A percentile compares a stretch with the other conserved stretches of the same genome.
These are phyloP conservation scores for Cryptococcus wingfieldii DNA, from an alignment of 1,284 basidiomycete species.

Conservation along the genomic window DNA sequence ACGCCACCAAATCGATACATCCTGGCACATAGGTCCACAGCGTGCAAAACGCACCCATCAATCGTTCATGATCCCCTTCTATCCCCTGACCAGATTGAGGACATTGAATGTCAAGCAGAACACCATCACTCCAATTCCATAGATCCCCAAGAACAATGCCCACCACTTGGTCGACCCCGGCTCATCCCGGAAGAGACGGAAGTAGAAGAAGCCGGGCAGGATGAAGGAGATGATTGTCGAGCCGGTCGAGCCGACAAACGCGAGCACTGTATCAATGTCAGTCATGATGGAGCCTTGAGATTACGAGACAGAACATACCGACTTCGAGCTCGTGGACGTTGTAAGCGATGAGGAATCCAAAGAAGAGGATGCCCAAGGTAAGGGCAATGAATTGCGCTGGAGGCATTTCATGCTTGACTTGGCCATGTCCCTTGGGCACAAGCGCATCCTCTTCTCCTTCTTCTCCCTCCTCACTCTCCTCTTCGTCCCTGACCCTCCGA, in stretches of 20 bases:
- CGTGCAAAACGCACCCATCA: too few relatives aligned
- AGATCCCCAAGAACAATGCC: slow-evolving; percentile 65
- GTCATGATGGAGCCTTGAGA: background rate
- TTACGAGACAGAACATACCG: slow-evolving; percentile 55
- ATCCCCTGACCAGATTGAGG: slow-evolving; percentile 4
- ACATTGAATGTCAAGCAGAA: slow-evolving; percentile 57
- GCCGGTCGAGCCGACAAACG: slow-evolving; percentile 95
- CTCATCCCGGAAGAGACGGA: slow-evolving; percentile 65
- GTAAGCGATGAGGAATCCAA: slow-evolving; percentile 67
- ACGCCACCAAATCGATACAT: too few relatives aligned
- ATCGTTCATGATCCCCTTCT: too few relatives aligned
- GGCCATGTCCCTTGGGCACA: slow-evolving; percentile 46
- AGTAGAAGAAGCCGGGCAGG: slow-evolving; percentile 64
- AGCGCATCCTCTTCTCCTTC: slow-evolving; percentile 43
- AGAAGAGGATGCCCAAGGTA: slow-evolving; percentile 66
- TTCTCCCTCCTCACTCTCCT: slow-evolving; percentile 11
- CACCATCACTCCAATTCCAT: slow-evolving; percentile 75
- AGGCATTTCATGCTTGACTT: slow-evolving; percentile 64
- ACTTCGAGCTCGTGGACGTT: slow-evolving; percentile 76
- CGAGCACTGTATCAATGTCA: slow-evolving; percentile 63
- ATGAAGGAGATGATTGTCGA: slow-evolving; percentile 97
- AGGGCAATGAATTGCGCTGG: slow-evolving; percentile 67
- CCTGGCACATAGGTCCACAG: too few relatives aligned
- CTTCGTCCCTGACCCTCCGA: slow-evolving; percentile 4
- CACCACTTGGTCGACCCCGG: slow-evolving; percentile 57